Evolutionary conservation across 106 monocot genomes (phyloP).

Genomic region (Xerophyta viscosa): DNA sequence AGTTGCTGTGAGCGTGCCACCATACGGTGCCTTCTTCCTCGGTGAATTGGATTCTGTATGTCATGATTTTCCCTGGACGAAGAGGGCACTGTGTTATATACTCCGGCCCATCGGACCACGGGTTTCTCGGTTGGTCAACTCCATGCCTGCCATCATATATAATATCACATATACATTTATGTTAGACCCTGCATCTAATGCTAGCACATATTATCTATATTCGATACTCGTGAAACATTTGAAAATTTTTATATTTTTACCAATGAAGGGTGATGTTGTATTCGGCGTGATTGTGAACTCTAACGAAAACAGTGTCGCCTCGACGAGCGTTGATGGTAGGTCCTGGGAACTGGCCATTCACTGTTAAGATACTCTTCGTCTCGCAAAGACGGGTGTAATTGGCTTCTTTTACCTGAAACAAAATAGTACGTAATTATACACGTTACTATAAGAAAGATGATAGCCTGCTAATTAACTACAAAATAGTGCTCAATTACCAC

Average conservation of each 20-base stretch:
- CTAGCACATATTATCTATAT: no score
- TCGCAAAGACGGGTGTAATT: slow-evolving; percentile 31
- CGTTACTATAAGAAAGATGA: no score
- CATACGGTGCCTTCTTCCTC: slow-evolving; percentile 51
- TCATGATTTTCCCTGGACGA: slow-evolving; percentile 21
- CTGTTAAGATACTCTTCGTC: slow-evolving; percentile 35
- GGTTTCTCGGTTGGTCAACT: slow-evolving; percentile 46
- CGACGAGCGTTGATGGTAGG: slow-evolving; percentile 44
- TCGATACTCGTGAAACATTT: no score
- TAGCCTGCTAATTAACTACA: no score
- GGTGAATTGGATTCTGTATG: slow-evolving; percentile 24
- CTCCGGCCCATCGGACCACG: slow-evolving; percentile 40
- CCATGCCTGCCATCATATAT: slow-evolving; percentile 40
- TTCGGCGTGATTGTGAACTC: slow-evolving; percentile 26
- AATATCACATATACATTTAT: no score
- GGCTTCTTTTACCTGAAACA: slow-evolving; percentile 23
- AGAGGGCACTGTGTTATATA: slow-evolving; percentile 49
- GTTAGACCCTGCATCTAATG: no score
- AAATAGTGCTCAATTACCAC: neutral
- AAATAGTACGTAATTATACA: no score
- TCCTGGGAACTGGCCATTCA: slow-evolving; percentile 46
- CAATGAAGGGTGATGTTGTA: slow-evolving; percentile 50
- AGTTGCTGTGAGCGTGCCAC: slow-evolving; percentile 66
- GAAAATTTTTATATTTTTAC: no score
- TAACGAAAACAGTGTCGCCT: slow-evolving; percentile 35